These are phyloP conservation scores for Ramularia endophylla DNA, from an alignment of 2,329 filamentous ascomycete genomes.

Conservation along the genomic window DNA sequence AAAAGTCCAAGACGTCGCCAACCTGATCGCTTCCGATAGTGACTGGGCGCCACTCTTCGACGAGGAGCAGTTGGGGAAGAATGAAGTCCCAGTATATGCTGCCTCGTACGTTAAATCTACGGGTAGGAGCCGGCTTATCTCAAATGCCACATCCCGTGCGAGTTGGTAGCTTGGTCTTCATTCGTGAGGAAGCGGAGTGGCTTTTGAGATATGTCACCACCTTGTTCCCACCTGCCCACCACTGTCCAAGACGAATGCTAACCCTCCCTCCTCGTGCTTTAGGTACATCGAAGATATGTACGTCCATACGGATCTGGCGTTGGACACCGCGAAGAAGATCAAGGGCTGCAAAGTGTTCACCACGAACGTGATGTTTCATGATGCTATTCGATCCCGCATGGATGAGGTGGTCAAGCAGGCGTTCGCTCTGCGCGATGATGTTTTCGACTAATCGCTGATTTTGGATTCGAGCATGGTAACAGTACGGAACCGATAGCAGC, in stretches of 20 bases:
- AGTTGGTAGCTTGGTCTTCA: too few relatives aligned
- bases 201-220: too few relatives aligned
- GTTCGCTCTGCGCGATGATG: conserved; percentile 69
- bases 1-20: conserved; percentile 61
- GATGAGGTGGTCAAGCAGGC: conserved; percentile 72
- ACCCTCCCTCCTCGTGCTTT: too few relatives aligned
- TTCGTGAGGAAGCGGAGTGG: too few relatives aligned
- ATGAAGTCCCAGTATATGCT: conserved; percentile 80
- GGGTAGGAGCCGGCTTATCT: too few relatives aligned
- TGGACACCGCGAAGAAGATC: conserved; percentile 68
- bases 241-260: too few relatives aligned
- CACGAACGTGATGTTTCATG: conserved; percentile 84
- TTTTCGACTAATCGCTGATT: conserved; percentile 44
- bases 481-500: too few relatives aligned
- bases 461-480: too few relatives aligned
- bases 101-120: too few relatives aligned
- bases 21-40: conserved; percentile 60
- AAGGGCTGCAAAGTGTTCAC: conserved; percentile 73
- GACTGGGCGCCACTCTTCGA: conserved; percentile 78
- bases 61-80: conserved; percentile 62
- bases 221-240: too few relatives aligned
- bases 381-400: conserved; percentile 66
- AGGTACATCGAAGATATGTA: conserved; percentile 90
- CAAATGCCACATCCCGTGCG: too few relatives aligned
- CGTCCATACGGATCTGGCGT: conserved; percentile 69